Base-by-base conservation (phyloP, 2,329 filamentous ascomycete species). In the Huntiella bhutanensis region DNA sequence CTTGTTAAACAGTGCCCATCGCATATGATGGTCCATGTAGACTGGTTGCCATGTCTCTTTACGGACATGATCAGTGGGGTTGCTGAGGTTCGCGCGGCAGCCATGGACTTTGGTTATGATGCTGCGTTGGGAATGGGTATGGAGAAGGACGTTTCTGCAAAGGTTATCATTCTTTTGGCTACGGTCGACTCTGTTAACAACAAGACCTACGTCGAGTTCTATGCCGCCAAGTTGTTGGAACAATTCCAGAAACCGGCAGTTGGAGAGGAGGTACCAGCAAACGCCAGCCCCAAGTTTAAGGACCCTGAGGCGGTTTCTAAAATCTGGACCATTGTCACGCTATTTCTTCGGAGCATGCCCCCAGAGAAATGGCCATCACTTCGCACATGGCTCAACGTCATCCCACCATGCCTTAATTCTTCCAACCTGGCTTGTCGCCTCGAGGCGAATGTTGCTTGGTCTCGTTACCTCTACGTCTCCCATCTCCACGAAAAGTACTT, bases 381-480 rank as follows among this genome's bases (percentile, higher is more conserved):
- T 51, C 71, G 68, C 22, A 68, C 72, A 4, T 95, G 85, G 82
- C 66, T 95, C 5, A 70, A 71, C 32, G 70, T 94, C 7, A 78
- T 93, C 13, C 81, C 94, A 55, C 70, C 70, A 51, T 91, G 84
- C 55, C 85, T 96, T 61, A 93, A 93, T 57, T 80, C 76, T 53
- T 72, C 73, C 45, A 84, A 94, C 52, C 63, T 70, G 3, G 64
- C 70, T 39, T 81, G 79, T 39, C 84, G 80, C 54, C 67, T 75
- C 11, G 78, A 92, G 55, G 83, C 87, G 16, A 85, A 88, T 55
- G 65, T 78, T 47, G 86, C 86, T 1, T 95, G 88, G 83, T 84
- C 82, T 54, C 79, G 82, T 45, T 75, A 95, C 39, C 73, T 91
- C 15, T 93, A 80, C 57, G 73, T 78, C 5, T 69, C 84, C 12